phyloP scores from a whole-genome alignment of 129 eudicot genomes.

The sunflower (Helianthus annuus) region DNA sequence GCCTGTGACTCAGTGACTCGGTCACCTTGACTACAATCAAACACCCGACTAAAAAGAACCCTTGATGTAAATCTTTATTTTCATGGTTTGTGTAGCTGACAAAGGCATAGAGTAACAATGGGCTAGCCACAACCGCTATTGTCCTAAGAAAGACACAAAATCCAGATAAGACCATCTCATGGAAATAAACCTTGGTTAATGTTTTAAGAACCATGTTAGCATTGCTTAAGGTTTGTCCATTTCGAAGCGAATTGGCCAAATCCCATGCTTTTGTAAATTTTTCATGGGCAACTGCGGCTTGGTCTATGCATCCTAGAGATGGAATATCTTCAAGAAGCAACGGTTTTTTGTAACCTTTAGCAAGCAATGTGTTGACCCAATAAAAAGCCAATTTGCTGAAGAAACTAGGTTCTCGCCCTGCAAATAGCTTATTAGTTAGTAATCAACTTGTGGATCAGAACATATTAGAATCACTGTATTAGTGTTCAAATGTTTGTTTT shows the following conservation, averaged over 20 bases:
- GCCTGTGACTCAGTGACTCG: slow-evolving; percentile 66
- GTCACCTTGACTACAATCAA: slow-evolving; percentile 54
- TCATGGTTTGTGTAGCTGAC: slow-evolving; percentile 43
- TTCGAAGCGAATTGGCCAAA: slow-evolving; percentile 17
- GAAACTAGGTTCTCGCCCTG: slow-evolving; percentile 28
- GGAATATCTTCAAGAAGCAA: slow-evolving; percentile 56
- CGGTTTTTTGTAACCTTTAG: slow-evolving; percentile 44
- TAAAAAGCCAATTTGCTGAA: slow-evolving; percentile 49
- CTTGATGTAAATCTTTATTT: slow-evolving; percentile 29
- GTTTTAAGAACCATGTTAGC: slow-evolving; percentile 40
- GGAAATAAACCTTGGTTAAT: slow-evolving; percentile 43
- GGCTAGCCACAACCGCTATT: slow-evolving; percentile 39
- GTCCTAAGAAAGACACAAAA: slow-evolving; percentile 41
- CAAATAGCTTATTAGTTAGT: too few relatives aligned
- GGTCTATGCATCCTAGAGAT: slow-evolving; percentile 44
- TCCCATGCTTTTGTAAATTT: slow-evolving; percentile 47
- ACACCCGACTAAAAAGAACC: slow-evolving; percentile 54
- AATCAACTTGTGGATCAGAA: too few relatives aligned
- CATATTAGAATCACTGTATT: too few relatives aligned
- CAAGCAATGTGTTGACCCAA: slow-evolving; percentile 57
- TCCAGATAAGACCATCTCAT: slow-evolving; percentile 46
- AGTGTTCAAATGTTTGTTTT: not conserved
- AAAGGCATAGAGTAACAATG: slow-evolving; percentile 56
- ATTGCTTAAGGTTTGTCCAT: slow-evolving; percentile 17
- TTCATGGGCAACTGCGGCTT: slow-evolving; percentile 41